These are phyloP conservation scores for Vitis hybrid DNA, from an alignment of 177 flowering plant species.

Conservation along the genomic window DNA sequence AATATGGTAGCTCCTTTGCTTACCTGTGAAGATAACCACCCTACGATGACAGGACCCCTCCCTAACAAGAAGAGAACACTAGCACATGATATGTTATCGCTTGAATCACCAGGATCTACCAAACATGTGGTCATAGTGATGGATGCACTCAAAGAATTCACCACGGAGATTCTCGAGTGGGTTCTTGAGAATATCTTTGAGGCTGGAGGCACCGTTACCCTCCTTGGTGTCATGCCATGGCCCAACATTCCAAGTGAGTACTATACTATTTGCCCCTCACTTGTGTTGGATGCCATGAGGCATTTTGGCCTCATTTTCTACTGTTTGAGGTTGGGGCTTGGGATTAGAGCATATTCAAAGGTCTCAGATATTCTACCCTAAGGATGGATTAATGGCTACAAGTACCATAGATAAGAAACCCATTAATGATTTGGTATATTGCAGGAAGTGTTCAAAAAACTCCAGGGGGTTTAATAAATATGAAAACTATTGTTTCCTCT, in stretches of 20 bases:
- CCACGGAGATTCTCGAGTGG: conserved; percentile 39
- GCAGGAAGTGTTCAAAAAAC: too few relatives aligned
- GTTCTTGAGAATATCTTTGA: conserved; percentile 29
- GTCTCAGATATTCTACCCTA: too few relatives aligned
- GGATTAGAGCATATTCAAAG: too few relatives aligned
- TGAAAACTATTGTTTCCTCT: too few relatives aligned
- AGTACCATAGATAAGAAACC: too few relatives aligned
- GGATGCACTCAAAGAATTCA: conserved; percentile 45
- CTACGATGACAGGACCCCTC: neutral
- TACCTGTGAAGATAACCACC: neutral
- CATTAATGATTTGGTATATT: too few relatives aligned
- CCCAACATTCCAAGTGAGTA: conserved; percentile 51
- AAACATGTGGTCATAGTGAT: conserved; percentile 47
- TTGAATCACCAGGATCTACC: neutral
- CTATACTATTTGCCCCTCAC: too few relatives aligned
- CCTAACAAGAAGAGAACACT: neutral
- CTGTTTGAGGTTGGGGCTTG: too few relatives aligned
- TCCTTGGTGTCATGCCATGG: conserved; percentile 65
- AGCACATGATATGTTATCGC: neutral
- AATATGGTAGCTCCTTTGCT: neutral
- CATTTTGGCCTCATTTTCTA: too few relatives aligned
- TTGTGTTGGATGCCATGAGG: too few relatives aligned
- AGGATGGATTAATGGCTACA: too few relatives aligned
- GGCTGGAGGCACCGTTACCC: conserved; percentile 33
- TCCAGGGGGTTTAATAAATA: too few relatives aligned